Conservation (phyloP, 306 rosid genomes). For the Pterocarpus macrocarpus region DNA sequence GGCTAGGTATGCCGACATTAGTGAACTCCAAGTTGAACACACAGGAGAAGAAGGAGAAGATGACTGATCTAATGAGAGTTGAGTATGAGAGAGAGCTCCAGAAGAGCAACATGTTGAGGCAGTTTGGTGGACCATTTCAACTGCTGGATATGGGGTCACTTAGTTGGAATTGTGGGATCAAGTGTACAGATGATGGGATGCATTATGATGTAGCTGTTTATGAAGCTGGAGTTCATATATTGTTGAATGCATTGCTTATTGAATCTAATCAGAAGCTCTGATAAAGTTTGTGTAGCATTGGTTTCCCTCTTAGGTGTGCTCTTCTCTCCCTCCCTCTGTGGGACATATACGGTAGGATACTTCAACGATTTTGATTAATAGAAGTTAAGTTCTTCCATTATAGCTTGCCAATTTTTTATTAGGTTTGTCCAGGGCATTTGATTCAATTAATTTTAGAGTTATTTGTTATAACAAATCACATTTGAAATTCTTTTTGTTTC, state of each 20-base stretch:
- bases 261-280: constrained; percentile 96
- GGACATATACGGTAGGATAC: constrained; percentile 50
- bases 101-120: constrained; percentile 64
- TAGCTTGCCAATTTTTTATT: constrained; percentile 42
- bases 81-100: constrained; percentile 67
- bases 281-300: constrained; percentile 53
- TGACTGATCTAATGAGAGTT: constrained; percentile 70
- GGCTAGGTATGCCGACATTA: constrained; percentile 88
- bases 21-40: constrained; percentile 89
- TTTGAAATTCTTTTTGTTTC: constrained; percentile 45
- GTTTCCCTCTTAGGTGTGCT: constrained; percentile 27
- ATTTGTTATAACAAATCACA: constrained; percentile 54
- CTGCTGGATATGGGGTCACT: constrained; percentile 76
- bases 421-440: constrained; percentile 31
- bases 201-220: constrained; percentile 82
- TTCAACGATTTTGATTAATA: constrained; percentile 47
- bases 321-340: constrained; percentile 5
- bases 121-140: constrained; percentile 77
- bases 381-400: constrained; percentile 52
- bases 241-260: constrained; percentile 89
- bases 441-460: constrained; percentile 54
- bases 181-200: constrained; percentile 93
- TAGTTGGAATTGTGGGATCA: constrained; percentile 95
- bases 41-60: constrained; percentile 83
- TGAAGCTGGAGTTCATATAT: constrained; percentile 82